A percentile compares a stretch with the other conserved stretches of the same genome.
Evolutionary conservation across 495 filamentous ascomycete genomes (phyloP).

Genomic region (Tuber umbilicatum): DNA sequence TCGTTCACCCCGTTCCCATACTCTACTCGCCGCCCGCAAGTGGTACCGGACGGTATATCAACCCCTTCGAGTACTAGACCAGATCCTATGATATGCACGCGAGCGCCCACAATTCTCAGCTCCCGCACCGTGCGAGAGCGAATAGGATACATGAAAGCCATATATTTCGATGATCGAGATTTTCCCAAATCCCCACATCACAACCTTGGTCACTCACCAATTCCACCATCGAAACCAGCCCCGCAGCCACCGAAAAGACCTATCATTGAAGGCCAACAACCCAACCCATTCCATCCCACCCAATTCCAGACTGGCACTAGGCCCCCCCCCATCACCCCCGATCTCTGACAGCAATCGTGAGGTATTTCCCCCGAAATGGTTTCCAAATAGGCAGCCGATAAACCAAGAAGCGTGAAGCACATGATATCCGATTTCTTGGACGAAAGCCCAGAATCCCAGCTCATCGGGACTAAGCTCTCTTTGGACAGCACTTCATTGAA

Average conservation of each 20-base stretch:
- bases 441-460: not conserved
- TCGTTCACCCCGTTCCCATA: not conserved
- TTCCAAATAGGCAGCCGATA: not conserved
- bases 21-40: not conserved
- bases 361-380: not conserved
- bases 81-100: not conserved
- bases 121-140: not conserved
- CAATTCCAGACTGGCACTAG: not conserved
- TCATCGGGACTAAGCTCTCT: not conserved
- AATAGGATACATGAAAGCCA: not conserved
- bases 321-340: not conserved
- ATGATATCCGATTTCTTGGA: not conserved
- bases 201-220: not conserved
- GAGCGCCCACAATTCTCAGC: not conserved
- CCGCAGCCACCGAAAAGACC: not conserved
- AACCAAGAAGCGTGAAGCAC: not conserved
- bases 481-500: not conserved
- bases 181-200: not conserved
- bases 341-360: not conserved
- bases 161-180: not conserved
- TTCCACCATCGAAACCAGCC: not conserved
- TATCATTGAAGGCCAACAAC: conserved; percentile 2
- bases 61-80: not conserved
- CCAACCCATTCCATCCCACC: not conserved
- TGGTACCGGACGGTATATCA: not conserved